Evolutionary conservation across 2,329 filamentous ascomycete species (phyloP).

Genomic region (Emericellopsis atlantica): DNA sequence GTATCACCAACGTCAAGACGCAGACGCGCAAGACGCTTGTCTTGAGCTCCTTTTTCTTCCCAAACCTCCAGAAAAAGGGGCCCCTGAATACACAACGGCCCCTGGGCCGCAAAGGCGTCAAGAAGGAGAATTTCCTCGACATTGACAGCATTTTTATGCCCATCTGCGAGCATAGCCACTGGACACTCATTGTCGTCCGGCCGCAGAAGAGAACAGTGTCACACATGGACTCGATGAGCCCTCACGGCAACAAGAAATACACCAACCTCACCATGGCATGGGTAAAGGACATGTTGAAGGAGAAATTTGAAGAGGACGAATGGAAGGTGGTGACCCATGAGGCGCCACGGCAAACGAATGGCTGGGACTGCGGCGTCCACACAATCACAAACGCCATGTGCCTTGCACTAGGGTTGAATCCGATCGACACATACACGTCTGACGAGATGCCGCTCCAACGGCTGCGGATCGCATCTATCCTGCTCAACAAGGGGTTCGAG

Average conservation of each 20-base stretch:
- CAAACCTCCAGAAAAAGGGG: constrained; percentile 34
- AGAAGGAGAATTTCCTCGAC: constrained; percentile 48
- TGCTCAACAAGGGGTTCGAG: constrained; percentile 55
- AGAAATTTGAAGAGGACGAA: constrained; percentile 39
- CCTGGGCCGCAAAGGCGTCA: constrained; percentile 42
- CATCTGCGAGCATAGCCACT: constrained; percentile 52
- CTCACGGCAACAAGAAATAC: constrained; percentile 23
- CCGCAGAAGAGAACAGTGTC: constrained; percentile 47
- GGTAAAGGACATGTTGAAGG: constrained; percentile 42
- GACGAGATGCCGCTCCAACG: constrained; percentile 47
- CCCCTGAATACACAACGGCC: constrained; percentile 36
- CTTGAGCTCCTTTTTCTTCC: constrained; percentile 56
- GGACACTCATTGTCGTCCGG: constrained; percentile 59
- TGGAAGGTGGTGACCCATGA: constrained; percentile 43
- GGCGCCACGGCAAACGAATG: constrained; percentile 49
- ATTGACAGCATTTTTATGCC: constrained; percentile 59
- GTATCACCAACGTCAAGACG: constrained; percentile 31
- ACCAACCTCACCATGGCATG: constrained; percentile 34
- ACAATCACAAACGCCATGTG: constrained; percentile 62
- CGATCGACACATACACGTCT: constrained; percentile 33
- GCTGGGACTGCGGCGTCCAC: constrained; percentile 67
- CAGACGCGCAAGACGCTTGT: constrained; percentile 45
- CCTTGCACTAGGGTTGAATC: constrained; percentile 38
- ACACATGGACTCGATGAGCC: constrained; percentile 56
- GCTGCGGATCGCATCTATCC: constrained; percentile 47